Evolutionary conservation across 352 stramenopile species (phyloP).

Genomic region (Hyaloperonospora brassicae): DNA sequence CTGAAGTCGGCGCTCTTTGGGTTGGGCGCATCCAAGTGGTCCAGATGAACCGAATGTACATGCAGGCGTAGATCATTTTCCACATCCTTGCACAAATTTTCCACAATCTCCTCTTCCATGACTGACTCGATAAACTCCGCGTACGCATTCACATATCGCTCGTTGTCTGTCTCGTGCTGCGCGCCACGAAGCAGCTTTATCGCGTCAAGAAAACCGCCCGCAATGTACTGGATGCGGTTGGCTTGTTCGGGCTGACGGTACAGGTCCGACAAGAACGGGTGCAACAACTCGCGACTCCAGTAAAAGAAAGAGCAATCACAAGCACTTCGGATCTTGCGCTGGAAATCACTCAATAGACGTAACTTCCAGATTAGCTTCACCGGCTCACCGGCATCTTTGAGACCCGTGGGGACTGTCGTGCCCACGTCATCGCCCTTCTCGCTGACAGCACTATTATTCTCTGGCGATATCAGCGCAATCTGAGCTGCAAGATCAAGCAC

Average conservation of each 20-base stretch:
- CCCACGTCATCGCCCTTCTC: slow-evolving; percentile 41
- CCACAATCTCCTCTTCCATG: slow-evolving; percentile 82
- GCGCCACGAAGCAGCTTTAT: slow-evolving; percentile 66
- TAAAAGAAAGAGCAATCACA: slow-evolving; percentile 92
- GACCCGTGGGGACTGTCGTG: slow-evolving; percentile 26
- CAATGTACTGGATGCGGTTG: slow-evolving; percentile 78
- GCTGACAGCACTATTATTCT: slow-evolving; percentile 26
- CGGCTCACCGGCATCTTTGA: slow-evolving; percentile 64
- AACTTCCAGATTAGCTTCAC: slow-evolving; percentile 83
- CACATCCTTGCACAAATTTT: slow-evolving; percentile 88
- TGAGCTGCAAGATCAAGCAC: slow-evolving; percentile 73
- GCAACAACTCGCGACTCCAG: slow-evolving; percentile 86
- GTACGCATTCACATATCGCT: slow-evolving; percentile 59
- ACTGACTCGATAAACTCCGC: slow-evolving; percentile 76
- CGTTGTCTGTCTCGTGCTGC: slow-evolving; percentile 70
- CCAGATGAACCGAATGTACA: slow-evolving; percentile 81
- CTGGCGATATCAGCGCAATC: slow-evolving; percentile 67
- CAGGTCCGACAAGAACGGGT: slow-evolving; percentile 77
- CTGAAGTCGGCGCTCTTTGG: slow-evolving; percentile 79
- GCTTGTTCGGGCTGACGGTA: slow-evolving; percentile 75
- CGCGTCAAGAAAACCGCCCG: slow-evolving; percentile 71
- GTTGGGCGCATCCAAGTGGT: slow-evolving; percentile 82
- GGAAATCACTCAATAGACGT: slow-evolving; percentile 81
- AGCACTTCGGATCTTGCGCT: slow-evolving; percentile 72
- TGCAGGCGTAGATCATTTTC: slow-evolving; percentile 90